These are phyloP conservation scores for Dentipellis fragilis DNA, from an alignment of 768 basidiomycete species.

Conservation along the genomic window DNA sequence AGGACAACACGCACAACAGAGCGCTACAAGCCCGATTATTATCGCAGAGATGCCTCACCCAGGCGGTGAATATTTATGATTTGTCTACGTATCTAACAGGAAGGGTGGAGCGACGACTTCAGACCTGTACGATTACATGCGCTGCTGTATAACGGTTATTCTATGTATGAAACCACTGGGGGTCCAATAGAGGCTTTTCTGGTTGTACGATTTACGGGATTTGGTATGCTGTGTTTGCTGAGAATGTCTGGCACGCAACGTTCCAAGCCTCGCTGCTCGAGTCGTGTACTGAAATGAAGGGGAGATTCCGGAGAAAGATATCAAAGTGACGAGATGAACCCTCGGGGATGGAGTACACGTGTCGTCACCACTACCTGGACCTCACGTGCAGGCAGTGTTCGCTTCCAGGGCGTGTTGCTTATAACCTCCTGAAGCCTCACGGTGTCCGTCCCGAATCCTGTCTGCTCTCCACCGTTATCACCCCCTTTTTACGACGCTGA, in stretches of 20 bases:
- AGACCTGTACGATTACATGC: neutral
- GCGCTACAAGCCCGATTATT: conserved; percentile 18
- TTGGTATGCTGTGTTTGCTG: too few species aligned
- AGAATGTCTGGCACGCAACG: too few species aligned
- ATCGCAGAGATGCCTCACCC: conserved; percentile 24
- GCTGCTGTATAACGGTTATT: neutral
- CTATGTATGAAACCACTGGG: too few species aligned
- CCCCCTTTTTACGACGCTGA: neutral
- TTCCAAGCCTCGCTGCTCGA: too few species aligned
- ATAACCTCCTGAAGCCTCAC: neutral
- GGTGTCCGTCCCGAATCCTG: neutral
- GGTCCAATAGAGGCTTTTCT: too few species aligned
- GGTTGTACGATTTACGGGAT: too few species aligned
- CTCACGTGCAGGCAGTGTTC: neutral
- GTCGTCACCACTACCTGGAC: too few species aligned
- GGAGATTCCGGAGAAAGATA: too few species aligned
- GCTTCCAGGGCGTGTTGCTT: neutral
- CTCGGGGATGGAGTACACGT: too few species aligned
- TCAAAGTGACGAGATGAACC: too few species aligned
- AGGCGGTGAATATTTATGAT: conserved; percentile 18
- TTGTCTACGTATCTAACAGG: neutral
- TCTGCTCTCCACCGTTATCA: neutral
- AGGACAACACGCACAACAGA: conserved; percentile 6
- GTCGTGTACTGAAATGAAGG: too few species aligned
- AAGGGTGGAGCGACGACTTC: neutral